A percentile compares a stretch with the other conserved stretches of the same genome.
phyloP scores from a whole-genome alignment of 768 basidiomycete genomes.

The Pholiota conissans region DNA sequence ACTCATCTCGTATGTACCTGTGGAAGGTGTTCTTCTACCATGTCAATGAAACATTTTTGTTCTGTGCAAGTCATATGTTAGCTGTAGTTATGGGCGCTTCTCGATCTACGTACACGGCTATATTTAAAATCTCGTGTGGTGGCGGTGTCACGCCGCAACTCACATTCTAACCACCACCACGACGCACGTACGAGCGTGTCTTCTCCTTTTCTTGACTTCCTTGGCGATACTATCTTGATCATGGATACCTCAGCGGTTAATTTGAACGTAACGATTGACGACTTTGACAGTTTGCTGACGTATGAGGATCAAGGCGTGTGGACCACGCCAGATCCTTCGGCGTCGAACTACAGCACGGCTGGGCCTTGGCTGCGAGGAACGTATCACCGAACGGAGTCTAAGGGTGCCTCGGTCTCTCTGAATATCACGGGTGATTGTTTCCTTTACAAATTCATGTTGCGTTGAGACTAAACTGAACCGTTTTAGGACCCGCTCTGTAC shows the following conservation, averaged over 20 bases:
- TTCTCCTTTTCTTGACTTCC: too few relatives aligned
- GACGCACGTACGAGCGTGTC: too few relatives aligned
- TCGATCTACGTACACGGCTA: not conserved
- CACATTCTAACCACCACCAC: too few relatives aligned
- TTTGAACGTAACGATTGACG: conserved; percentile 45
- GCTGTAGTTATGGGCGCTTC: not conserved
- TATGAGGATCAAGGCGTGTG: conserved; percentile 40
- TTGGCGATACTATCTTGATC: not conserved
- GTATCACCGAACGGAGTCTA: conserved; percentile 38
- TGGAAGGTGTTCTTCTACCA: too few relatives aligned
- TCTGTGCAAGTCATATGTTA: too few relatives aligned
- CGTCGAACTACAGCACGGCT: conserved; percentile 31
- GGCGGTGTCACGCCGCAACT: too few relatives aligned
- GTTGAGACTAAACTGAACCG: not conserved
- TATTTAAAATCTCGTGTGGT: not conserved
- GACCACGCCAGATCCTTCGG: conserved; percentile 49
- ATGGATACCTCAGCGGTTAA: conserved; percentile 47
- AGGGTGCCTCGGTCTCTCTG: conserved; percentile 35
- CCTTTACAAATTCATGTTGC: not conserved
- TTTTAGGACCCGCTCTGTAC: conserved; percentile 42
- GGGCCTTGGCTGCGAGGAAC: conserved; percentile 43
- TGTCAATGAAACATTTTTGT: too few relatives aligned
- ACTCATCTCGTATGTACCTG: too few relatives aligned
- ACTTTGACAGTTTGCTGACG: conserved; percentile 45
- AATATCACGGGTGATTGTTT: conserved; percentile 41